Base-by-base conservation (phyloP, 2,329 filamentous ascomycete species). In the Chalaropsis ovoidea region DNA sequence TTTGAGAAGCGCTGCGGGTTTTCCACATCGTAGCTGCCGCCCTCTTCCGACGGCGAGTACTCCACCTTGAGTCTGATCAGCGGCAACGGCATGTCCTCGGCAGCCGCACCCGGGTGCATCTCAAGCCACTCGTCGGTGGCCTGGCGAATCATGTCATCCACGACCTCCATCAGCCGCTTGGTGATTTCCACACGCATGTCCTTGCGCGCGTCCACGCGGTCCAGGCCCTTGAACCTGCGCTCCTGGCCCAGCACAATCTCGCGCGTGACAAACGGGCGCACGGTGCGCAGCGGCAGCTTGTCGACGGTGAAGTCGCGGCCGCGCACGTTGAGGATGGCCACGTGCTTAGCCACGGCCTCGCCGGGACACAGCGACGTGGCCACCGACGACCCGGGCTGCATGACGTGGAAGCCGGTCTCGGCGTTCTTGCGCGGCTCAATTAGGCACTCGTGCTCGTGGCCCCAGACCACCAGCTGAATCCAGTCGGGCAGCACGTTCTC, bases 1-100 rank as follows among this genome's bases (percentile, higher is more conserved):
- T 95, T 95, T 0, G 93, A 97, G 72, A 97, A 96, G 8, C 94
- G 86, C 73, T 97, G 94, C 0, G 94, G 92, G 68, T 99, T 99
- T 74, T 97, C 94, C 69, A 88, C 87, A 70, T 97, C 89, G 71
- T 90, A 99, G 43, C 85, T 84, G 7, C 60, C 45, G 15, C 90
- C 89, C 3, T 90, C 91, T 56, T 95, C 90, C 0, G 88, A 88
- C 0, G 91, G 86, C 0, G 89, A 88, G 69, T 90, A 94, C 72
- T 99, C 94, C 0, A 99, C 92, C 68, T 92, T 90, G 17, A 99
- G 82, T 22, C 94, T 85, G 47, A 99, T 86, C 0, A 99, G 80
- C 0, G 94, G 94, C 42, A 94, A 77, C 0, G 93, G 93, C 1
- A 83, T 76, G 47, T 42, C 31, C 11, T 64, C 62, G 17, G 43